phyloP scores from a whole-genome alignment of 305 asterid species.

The Solanum hybrid region DNA sequence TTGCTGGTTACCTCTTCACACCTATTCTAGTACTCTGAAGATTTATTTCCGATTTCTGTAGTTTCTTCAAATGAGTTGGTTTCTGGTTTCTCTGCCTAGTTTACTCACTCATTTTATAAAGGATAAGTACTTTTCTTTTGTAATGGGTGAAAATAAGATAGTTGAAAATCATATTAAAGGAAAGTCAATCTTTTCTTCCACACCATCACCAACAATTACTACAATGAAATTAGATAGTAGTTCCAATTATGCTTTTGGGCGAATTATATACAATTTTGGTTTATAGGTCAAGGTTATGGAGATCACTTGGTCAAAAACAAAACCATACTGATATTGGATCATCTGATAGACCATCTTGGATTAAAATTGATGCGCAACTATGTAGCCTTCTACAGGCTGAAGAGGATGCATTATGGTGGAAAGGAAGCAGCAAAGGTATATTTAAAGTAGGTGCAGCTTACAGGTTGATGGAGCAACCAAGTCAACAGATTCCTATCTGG shows the following conservation, averaged over 20 bases:
- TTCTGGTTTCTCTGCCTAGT: not conserved
- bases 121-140: not conserved
- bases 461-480: no score
- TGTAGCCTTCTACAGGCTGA: not conserved
- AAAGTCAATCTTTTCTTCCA: not conserved
- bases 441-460: no score
- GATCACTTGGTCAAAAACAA: not conserved
- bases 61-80: not conserved
- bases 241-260: not conserved
- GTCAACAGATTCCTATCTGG: no score
- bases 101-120: not conserved
- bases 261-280: not conserved
- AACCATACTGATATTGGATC: not conserved
- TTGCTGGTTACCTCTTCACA: not conserved
- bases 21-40: not conserved
- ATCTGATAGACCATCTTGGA: not conserved
- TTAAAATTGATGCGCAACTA: not conserved
- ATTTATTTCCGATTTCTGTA: not conserved
- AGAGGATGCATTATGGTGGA: no score
- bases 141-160: not conserved
- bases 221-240: not conserved
- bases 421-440: no score
- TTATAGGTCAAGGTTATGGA: not conserved
- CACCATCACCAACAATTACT: not conserved
- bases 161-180: not conserved